These are phyloP conservation scores for Exutisphaerella laricina DNA, from an alignment of 2,329 filamentous ascomycete species.

Conservation along the genomic window DNA sequence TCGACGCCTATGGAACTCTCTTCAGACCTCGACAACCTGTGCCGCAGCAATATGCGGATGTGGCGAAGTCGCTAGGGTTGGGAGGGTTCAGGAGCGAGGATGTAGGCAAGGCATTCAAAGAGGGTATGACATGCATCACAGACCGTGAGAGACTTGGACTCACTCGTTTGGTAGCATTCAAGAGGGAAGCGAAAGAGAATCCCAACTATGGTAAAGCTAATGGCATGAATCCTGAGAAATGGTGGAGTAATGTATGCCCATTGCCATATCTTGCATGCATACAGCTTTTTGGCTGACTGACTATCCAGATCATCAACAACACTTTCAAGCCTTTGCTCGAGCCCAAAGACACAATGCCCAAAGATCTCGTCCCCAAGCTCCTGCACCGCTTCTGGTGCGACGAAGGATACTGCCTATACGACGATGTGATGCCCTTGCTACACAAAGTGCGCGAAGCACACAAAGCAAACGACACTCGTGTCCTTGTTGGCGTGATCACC, in stretches of 20 bases:
- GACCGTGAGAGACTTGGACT: too few relatives aligned
- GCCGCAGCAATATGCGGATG: slow-evolving; percentile 49
- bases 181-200: slow-evolving; percentile 40
- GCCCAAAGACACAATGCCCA: slow-evolving; percentile 36
- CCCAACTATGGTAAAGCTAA: slow-evolving; percentile 56
- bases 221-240: slow-evolving; percentile 48
- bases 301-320: slow-evolving; percentile 45
- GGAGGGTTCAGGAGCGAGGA: slow-evolving; percentile 39
- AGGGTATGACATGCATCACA: too few relatives aligned
- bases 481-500: slow-evolving; percentile 54
- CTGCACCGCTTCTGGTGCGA: slow-evolving; percentile 50
- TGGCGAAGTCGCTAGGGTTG: slow-evolving; percentile 49
- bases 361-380: slow-evolving; percentile 45
- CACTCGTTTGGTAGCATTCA: slow-evolving; percentile 51
- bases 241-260: slow-evolving; percentile 58
- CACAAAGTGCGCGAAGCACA: slow-evolving; percentile 33
- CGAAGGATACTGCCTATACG: slow-evolving; percentile 49
- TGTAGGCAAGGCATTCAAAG: slow-evolving; percentile 38
- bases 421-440: slow-evolving; percentile 45
- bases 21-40: slow-evolving; percentile 51
- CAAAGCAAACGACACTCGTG: slow-evolving; percentile 8
- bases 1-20: slow-evolving; percentile 62
- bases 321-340: slow-evolving; percentile 46
- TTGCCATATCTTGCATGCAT: too few relatives aligned
- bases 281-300: too few relatives aligned